phyloP scores from a whole-genome alignment of 495 filamentous ascomycete species.

The Penicillium subrubescens region DNA sequence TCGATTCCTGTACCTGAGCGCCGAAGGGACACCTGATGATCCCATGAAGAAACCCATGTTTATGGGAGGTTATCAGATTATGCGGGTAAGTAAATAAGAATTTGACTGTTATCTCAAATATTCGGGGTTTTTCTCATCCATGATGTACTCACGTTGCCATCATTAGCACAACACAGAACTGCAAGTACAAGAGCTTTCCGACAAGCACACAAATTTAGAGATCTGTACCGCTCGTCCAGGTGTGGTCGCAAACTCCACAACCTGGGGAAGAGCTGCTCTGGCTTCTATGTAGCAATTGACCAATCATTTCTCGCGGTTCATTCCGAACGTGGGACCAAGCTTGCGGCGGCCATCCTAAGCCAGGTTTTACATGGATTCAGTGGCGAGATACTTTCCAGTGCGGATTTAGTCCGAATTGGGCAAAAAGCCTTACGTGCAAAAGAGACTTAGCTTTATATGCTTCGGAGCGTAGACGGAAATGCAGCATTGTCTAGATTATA shows the following conservation, averaged over 20 bases:
- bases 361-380: conserved; percentile 48
- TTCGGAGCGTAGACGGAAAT: not conserved
- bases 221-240: conserved; percentile 43
- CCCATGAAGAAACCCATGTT: conserved; percentile 35
- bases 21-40: conserved; percentile 40
- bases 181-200: conserved; percentile 40
- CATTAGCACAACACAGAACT: conserved; percentile 46
- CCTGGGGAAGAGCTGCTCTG: conserved; percentile 11
- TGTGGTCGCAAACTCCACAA: conserved; percentile 15
- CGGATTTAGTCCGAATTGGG: conserved; percentile 48
- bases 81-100: conserved; percentile 27
- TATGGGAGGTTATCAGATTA: conserved; percentile 41
- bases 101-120: not conserved
- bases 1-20: conserved; percentile 53
- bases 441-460: not conserved
- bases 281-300: conserved; percentile 6
- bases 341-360: conserved; percentile 48
- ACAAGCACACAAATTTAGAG: conserved; percentile 35
- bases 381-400: conserved; percentile 48
- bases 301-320: conserved; percentile 6
- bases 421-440: not conserved
- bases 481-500: not conserved
- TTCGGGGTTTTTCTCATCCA: not conserved
- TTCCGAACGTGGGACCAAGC: conserved; percentile 40
- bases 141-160: not conserved